Conservation (phyloP, 2,329 filamentous ascomycete genomes). For the Fusarium sp. region DNA sequence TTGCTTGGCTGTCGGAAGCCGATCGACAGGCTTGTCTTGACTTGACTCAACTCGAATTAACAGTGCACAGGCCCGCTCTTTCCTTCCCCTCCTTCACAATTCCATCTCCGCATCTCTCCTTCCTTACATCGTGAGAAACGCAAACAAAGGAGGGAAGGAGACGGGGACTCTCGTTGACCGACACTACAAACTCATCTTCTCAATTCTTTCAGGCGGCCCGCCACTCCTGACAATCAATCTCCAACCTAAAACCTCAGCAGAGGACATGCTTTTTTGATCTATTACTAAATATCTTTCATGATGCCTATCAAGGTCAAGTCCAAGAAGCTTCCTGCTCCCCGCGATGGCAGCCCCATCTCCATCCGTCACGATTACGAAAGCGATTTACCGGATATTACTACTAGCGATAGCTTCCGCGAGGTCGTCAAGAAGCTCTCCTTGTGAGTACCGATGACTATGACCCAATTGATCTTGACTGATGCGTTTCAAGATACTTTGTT, state of each 20-base stretch:
- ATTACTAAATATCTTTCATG: not conserved
- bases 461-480: conserved; percentile 5
- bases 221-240: not conserved
- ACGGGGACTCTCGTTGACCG: conserved; percentile 1
- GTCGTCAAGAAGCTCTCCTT: conserved; percentile 74
- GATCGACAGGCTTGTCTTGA: conserved; percentile 11
- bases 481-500: conserved; percentile 66
- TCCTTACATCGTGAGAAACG: conserved; percentile 17
- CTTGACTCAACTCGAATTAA: conserved; percentile 16
- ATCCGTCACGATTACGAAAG: conserved; percentile 50
- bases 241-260: not conserved
- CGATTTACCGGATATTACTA: conserved; percentile 66
- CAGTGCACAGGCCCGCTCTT: conserved; percentile 33
- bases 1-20: conserved; percentile 3
- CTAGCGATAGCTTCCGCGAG: conserved; percentile 69
- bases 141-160: conserved; percentile 10
- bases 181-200: not conserved
- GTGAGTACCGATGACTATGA: conserved; percentile 52
- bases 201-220: not conserved
- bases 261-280: not conserved
- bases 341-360: conserved; percentile 52
- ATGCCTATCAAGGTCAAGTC: conserved; percentile 55
- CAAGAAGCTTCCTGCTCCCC: conserved; percentile 48
- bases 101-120: conserved; percentile 23
- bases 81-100: conserved; percentile 10